Percentiles rank a stretch among this genome's conserved stretches.
Conservation (phyloP, 2,329 filamentous ascomycete species). For the Ambrosiella cleistominuta region DNA sequence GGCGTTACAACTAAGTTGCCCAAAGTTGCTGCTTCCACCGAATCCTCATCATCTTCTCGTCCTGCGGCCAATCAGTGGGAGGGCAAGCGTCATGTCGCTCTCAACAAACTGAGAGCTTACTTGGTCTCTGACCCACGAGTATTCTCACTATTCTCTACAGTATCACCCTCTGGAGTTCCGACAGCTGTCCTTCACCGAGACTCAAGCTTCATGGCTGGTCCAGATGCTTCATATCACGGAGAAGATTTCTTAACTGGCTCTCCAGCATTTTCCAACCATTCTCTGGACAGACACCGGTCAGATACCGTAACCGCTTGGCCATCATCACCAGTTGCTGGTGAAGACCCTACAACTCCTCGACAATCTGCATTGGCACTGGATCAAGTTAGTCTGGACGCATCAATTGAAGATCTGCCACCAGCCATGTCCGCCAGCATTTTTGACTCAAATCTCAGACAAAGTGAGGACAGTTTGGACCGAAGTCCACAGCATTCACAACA, state of each 20-base stretch:
- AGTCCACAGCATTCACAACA: background rate
- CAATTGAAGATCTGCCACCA: constrained; percentile 6
- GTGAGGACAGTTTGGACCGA: background rate
- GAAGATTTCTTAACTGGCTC: constrained; percentile 13
- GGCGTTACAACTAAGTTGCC: constrained; percentile 32
- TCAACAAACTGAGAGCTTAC: constrained; percentile 46
- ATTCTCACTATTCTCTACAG: constrained; percentile 37
- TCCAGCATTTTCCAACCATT: constrained; percentile 11
- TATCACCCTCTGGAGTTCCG: constrained; percentile 28
- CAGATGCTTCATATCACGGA: constrained; percentile 29
- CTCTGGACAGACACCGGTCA: background rate
- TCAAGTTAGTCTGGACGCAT: background rate
- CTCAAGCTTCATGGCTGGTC: constrained; percentile 10
- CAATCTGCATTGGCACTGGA: constrained; percentile 6
- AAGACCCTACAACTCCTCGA: constrained; percentile 9
- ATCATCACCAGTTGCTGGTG: background rate
- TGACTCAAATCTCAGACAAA: background rate
- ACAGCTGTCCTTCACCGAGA: constrained; percentile 28
- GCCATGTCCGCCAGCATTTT: background rate
- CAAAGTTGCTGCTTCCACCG: background rate
- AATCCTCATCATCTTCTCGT: background rate
- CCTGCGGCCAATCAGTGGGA: constrained; percentile 18
- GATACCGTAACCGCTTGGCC: background rate
- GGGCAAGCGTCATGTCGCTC: constrained; percentile 45
- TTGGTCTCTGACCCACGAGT: constrained; percentile 50